These are phyloP conservation scores for Vitis riparia DNA, from an alignment of 164 flowering plant species.

Conservation along the genomic window DNA sequence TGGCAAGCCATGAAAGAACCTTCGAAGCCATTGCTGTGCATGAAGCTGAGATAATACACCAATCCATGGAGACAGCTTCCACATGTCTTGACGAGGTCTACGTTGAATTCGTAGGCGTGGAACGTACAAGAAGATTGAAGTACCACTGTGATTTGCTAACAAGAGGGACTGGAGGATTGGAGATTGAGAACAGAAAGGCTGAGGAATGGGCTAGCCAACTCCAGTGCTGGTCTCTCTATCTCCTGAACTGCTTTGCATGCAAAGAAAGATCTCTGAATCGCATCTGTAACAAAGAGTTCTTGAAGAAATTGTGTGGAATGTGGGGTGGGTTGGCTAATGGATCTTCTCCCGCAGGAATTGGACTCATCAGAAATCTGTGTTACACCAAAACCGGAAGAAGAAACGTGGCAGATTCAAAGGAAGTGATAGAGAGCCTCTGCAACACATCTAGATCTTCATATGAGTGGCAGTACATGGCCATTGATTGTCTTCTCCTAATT, in stretches of 20 bases:
- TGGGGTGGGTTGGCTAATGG: slow-evolving; percentile 81
- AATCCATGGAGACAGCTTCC: slow-evolving; percentile 52
- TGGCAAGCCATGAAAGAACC: slow-evolving; percentile 65
- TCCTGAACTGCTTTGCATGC: slow-evolving; percentile 73
- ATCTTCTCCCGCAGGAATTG: slow-evolving; percentile 66
- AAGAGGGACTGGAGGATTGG: slow-evolving; percentile 63
- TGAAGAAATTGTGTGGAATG: slow-evolving; percentile 53
- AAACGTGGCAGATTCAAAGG: slow-evolving; percentile 34
- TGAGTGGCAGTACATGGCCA: slow-evolving; percentile 90
- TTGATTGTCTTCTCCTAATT: slow-evolving; percentile 69
- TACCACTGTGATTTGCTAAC: slow-evolving; percentile 76
- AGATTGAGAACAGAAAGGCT: slow-evolving; percentile 69
- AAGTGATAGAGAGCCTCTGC: slow-evolving; percentile 49
- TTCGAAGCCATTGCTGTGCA: slow-evolving; percentile 42
- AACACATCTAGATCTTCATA: slow-evolving; percentile 79
- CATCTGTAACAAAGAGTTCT: slow-evolving; percentile 53
- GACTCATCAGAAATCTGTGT: slow-evolving; percentile 65
- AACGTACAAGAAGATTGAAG: slow-evolving; percentile 36
- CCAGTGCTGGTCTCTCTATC: slow-evolving; percentile 81
- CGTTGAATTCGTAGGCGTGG: slow-evolving; percentile 38
- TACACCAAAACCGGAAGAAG: slow-evolving; percentile 58
- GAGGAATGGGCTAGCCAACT: slow-evolving; percentile 95
- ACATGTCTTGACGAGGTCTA: slow-evolving; percentile 55
- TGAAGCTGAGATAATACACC: slow-evolving; percentile 49
- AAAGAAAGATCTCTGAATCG: slow-evolving; percentile 44